Percentiles rank a stretch among this genome's conserved stretches.
These are phyloP conservation scores for Botrytis elliptica DNA, from an alignment of 2,329 filamentous ascomycete genomes.

Conservation along the genomic window DNA sequence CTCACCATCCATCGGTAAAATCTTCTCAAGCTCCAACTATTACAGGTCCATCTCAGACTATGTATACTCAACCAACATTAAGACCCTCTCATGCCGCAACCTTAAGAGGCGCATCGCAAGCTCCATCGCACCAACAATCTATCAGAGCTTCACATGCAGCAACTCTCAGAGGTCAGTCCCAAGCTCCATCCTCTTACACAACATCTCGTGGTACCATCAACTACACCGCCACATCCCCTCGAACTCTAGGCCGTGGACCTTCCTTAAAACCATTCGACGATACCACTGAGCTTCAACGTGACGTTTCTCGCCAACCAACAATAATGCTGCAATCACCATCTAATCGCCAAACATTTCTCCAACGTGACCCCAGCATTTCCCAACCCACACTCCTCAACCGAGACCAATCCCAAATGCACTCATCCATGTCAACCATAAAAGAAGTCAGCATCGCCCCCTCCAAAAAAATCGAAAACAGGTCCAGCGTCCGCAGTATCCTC, in stretches of 20 bases:
- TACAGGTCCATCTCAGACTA: neutral
- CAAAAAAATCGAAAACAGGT: neutral
- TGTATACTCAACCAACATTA: neutral
- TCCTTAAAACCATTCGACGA: neutral
- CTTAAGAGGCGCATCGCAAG: neutral
- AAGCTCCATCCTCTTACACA: neutral
- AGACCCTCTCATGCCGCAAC: neutral
- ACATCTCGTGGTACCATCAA: neutral
- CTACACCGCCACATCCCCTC: neutral
- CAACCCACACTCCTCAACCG: neutral
- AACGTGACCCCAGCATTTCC: neutral
- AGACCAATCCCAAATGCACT: neutral
- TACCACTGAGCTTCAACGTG: neutral
- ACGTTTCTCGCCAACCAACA: neutral
- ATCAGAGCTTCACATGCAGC: neutral
- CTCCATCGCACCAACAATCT: neutral
- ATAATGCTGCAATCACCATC: neutral
- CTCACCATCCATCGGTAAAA: neutral
- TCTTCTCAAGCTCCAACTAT: neutral
- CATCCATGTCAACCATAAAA: neutral
- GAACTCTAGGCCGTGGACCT: neutral
- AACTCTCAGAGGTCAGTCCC: neutral
- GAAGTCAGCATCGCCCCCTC: neutral
- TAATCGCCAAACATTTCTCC: neutral
- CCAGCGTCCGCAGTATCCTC: neutral